These are phyloP conservation scores for Thermochaetoides thermophila DNA, from an alignment of 495 filamentous ascomycete species.

Conservation along the genomic window DNA sequence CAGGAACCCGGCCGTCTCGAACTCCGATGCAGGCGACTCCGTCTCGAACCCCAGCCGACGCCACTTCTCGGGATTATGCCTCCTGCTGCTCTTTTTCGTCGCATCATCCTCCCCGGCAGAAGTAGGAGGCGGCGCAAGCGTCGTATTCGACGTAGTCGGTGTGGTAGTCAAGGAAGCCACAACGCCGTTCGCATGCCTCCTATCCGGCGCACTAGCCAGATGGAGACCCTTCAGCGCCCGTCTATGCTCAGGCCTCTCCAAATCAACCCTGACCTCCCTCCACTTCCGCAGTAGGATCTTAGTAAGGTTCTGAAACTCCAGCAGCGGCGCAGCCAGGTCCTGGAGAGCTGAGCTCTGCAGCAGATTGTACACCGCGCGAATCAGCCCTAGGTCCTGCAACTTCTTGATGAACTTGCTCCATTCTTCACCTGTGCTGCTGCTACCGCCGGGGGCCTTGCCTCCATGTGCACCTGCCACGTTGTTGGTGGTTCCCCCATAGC, in stretches of 20 bases:
- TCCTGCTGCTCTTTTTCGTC: constrained; percentile 39
- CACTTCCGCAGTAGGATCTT: constrained; percentile 85
- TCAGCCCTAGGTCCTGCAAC: constrained; percentile 84
- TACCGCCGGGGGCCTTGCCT: constrained; percentile 14
- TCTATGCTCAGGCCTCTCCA: constrained; percentile 79
- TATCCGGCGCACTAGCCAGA: constrained; percentile 62
- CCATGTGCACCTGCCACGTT: background rate
- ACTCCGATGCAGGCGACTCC: constrained; percentile 72
- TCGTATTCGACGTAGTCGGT: too few species aligned
- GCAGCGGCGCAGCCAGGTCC: constrained; percentile 78
- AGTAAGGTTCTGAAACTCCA: constrained; percentile 88
- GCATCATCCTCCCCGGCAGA: constrained; percentile 14
- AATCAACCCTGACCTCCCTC: constrained; percentile 69
- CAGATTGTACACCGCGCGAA: constrained; percentile 74
- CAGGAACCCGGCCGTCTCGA: constrained; percentile 72
- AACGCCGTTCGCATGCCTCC: constrained; percentile 24
- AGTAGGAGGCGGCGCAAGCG: too few species aligned
- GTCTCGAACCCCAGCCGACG: constrained; percentile 81
- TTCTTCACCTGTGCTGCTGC: constrained; percentile 48
- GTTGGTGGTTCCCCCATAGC: constrained; percentile 1
- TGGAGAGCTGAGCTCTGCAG: constrained; percentile 93
- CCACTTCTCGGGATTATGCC: constrained; percentile 88
- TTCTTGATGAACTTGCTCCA: constrained; percentile 94
- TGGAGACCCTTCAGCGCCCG: constrained; percentile 73
- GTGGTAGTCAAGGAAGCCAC: constrained; percentile 4